A percentile compares a stretch with the other conserved stretches of the same genome.
Conservation (phyloP, 2,329 filamentous ascomycete species). For the Aspergillus sp. region DNA sequence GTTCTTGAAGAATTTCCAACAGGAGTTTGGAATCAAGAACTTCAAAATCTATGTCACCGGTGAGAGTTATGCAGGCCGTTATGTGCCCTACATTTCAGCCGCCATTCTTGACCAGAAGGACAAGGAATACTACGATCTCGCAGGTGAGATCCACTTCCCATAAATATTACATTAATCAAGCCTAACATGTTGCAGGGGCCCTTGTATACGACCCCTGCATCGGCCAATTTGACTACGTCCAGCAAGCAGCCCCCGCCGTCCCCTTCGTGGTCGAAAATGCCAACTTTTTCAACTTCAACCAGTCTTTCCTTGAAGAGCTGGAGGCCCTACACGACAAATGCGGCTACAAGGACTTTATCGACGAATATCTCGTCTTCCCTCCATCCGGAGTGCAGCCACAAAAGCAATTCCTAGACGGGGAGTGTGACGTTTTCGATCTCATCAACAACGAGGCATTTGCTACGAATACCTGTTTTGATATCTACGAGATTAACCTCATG, state of each 20-base stretch:
- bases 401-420: slow-evolving; percentile 47
- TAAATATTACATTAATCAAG: too few relatives aligned
- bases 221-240: slow-evolving; percentile 34
- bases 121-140: slow-evolving; percentile 66
- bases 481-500: slow-evolving; percentile 70
- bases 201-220: slow-evolving; percentile 73
- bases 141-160: slow-evolving; percentile 51
- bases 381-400: slow-evolving; percentile 56
- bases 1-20: slow-evolving; percentile 76
- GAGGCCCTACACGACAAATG: slow-evolving; percentile 44
- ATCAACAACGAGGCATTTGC: slow-evolving; percentile 55
- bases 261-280: slow-evolving; percentile 45
- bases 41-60: slow-evolving; percentile 74
- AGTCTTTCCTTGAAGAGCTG: slow-evolving; percentile 42
- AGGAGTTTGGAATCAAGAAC: slow-evolving; percentile 66
- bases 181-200: slow-evolving; percentile 38
- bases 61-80: slow-evolving; percentile 70
- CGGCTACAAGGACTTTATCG: slow-evolving; percentile 47
- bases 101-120: slow-evolving; percentile 71
- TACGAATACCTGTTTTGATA: slow-evolving; percentile 76
- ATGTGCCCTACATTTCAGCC: slow-evolving; percentile 71
- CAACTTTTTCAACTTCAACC: slow-evolving; percentile 48
- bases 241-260: slow-evolving; percentile 37
- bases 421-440: slow-evolving; percentile 60
- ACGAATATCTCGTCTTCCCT: slow-evolving; percentile 57